Conservation (phyloP, 1,284 basidiomycete species). For the Puccinia hordei region DNA sequence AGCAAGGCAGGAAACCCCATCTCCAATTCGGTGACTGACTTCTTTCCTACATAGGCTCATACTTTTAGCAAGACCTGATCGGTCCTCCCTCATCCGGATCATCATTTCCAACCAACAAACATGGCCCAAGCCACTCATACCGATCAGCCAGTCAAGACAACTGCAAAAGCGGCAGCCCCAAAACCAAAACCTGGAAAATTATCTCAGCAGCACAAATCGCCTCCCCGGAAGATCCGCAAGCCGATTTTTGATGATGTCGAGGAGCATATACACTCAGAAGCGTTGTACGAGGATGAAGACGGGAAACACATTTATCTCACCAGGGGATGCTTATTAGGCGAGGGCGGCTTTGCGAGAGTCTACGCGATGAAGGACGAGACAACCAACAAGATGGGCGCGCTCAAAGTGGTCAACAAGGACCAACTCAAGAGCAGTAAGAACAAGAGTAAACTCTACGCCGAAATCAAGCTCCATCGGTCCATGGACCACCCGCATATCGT, state of each 20-base stretch:
- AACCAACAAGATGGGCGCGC: conserved; percentile 58
- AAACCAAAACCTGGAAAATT: conserved; percentile 48
- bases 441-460: conserved; percentile 78
- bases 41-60: no score
- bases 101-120: not conserved
- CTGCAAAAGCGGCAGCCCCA: conserved; percentile 18
- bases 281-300: conserved; percentile 16
- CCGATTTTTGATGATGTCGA: conserved; percentile 35
- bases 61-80: not conserved
- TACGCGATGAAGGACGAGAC: conserved; percentile 58
- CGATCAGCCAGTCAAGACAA: not conserved
- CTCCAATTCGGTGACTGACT: no score
- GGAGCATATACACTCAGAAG: conserved; percentile 28
- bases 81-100: not conserved
- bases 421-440: conserved; percentile 61
- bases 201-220: conserved; percentile 46
- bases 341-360: conserved; percentile 60
- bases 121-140: conserved; percentile 24
- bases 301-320: conserved; percentile 42
- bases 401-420: conserved; percentile 62
- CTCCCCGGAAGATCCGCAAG: conserved; percentile 46
- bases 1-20: no score
- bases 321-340: conserved; percentile 56
- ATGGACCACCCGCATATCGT: conserved; percentile 92
- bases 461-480: conserved; percentile 96